Base-by-base conservation (phyloP, 2,329 filamentous ascomycete genomes). In the Sclerotinia trifoliorum region DNA sequence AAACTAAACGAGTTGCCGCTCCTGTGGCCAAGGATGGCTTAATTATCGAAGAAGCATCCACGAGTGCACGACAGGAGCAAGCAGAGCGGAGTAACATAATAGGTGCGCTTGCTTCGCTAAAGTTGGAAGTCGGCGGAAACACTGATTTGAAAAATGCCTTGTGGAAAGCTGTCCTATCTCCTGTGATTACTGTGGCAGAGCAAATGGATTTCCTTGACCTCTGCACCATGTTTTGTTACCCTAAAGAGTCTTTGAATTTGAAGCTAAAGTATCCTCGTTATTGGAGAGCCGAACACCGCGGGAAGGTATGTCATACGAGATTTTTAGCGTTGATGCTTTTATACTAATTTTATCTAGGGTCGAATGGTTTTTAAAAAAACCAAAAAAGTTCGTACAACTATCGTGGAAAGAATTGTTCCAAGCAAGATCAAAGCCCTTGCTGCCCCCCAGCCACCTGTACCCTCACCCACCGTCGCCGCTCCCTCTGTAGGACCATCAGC, bases 181-280 rank as follows among this genome's bases (percentile, higher is more conserved):
- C 80, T 1, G 74, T 80, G 26, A 79, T 84, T 57, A 82, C 82
- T 8, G 75, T 83, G 42, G 73, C 78, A 24, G 84, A 86, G 73
- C 81, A 84, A 73, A 77, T 79, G 39, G 83, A 83, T 71, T 72
- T 86, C 15, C 74, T 86, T 49, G 83, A 85, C 71, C 78, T 86
- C 48, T 85, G 84, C 73, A 79, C 79, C 46, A 76, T 83, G 58
- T 78, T 87, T 69, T 84, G 84, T 69, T 80, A 83, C 21, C 77
- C 81, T n/a, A 80, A 83, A 26, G 78, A 80, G 61, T 80, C 81
- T 8, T 74, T 85, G 60, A 73, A 81, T 42, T 71, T 86, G 49
- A 82, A 79, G 21, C 75, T 86, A 68, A 80, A 80, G 66, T 80
- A 81, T 66, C 83, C 83, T 54, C 80, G 78, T 15, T 80, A 79